These are phyloP conservation scores for Mariannaea sp. DNA, from an alignment of 2,329 filamentous ascomycete species.

Conservation along the genomic window DNA sequence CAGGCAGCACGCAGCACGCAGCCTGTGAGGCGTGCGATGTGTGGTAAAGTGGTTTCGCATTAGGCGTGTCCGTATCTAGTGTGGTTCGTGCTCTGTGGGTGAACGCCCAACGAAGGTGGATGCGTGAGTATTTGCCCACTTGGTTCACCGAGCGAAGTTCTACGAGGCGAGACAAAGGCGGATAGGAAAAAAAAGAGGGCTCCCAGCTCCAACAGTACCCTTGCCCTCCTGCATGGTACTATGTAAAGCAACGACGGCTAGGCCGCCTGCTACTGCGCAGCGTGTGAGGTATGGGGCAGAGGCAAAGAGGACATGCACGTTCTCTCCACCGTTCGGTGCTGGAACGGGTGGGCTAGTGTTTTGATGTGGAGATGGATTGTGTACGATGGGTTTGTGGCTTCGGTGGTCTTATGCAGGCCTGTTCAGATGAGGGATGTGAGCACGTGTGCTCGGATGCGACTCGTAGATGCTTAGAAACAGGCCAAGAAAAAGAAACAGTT, in stretches of 20 bases:
- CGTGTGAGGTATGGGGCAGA: too few species aligned
- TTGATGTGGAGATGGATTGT: constrained; percentile 1
- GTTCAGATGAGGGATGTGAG: background rate
- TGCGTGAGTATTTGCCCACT: constrained; percentile 11
- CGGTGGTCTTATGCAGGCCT: background rate
- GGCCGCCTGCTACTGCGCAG: too few species aligned
- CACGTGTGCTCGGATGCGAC: background rate
- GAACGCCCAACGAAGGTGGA: background rate
- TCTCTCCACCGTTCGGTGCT: constrained; percentile 14
- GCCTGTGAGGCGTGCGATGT: background rate
- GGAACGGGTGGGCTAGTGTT: constrained; percentile 9
- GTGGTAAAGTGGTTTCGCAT: too few species aligned
- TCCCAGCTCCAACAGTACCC: too few species aligned
- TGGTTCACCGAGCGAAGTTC: constrained; percentile 14
- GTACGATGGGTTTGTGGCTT: too few species aligned
- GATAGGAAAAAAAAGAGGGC: too few species aligned
- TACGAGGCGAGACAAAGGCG: background rate
- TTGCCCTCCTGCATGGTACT: too few species aligned
- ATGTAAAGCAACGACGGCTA: too few species aligned
- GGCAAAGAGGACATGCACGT: too few species aligned
- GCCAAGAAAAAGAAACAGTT: background rate
- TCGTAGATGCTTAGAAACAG: too few species aligned
- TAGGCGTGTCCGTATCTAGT: background rate
- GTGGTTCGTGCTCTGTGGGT: too few species aligned
- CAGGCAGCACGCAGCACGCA: too few species aligned